Conservation (phyloP, 2,329 filamentous ascomycete genomes). For the Pestalotiopsis sp. region DNA sequence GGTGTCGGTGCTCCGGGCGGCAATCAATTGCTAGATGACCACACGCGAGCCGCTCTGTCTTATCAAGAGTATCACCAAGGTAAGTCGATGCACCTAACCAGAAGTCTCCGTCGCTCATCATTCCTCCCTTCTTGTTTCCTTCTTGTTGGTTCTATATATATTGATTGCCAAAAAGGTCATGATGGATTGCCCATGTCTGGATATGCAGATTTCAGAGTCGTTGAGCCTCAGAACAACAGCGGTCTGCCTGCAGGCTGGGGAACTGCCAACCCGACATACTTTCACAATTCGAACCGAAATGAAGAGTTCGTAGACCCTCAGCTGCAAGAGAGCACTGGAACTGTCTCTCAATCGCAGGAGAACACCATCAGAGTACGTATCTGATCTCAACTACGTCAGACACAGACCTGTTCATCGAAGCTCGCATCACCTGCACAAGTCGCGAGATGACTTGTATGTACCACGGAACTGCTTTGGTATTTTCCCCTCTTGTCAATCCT, state of each 20-base stretch:
- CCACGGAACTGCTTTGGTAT: too few species aligned
- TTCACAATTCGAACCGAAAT: background rate
- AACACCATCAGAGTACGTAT: background rate
- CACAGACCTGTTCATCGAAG: too few species aligned
- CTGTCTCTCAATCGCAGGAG: background rate
- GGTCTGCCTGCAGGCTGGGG: background rate
- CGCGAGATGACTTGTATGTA: too few species aligned
- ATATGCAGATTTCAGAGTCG: conserved; percentile 36
- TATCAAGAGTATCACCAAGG: conserved; percentile 23
- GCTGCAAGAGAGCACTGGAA: background rate
- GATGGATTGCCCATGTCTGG: conserved; percentile 18
- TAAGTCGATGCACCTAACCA: background rate
- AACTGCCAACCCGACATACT: background rate
- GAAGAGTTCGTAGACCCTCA: background rate
- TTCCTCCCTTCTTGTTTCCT: background rate
- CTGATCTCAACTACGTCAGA: background rate
- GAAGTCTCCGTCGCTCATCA: background rate
- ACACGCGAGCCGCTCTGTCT: conserved; percentile 9
- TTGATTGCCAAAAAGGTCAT: background rate
- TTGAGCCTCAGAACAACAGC: conserved; percentile 18
- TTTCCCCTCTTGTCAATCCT: too few species aligned
- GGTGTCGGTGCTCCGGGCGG: background rate
- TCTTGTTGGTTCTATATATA: background rate
- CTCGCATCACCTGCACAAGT: too few species aligned
- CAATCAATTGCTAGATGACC: conserved; percentile 7